Conservation (phyloP, 352 stramenopile genomes). For the Phytopythium chamaehyphon region DNA sequence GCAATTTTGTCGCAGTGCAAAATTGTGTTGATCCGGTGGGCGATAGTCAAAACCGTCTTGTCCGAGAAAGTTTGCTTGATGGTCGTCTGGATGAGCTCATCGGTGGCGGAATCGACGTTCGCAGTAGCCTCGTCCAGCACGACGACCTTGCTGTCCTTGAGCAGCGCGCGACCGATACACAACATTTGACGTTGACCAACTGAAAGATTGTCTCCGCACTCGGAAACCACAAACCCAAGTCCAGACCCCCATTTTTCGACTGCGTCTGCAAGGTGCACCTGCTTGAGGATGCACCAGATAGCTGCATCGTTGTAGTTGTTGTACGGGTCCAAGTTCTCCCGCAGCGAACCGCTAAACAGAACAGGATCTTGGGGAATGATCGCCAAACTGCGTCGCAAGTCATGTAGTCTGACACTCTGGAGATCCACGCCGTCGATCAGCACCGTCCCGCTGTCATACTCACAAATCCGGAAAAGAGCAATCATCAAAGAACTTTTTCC, state of each 20-base stretch:
- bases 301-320: slow-evolving; percentile 48
- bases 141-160: slow-evolving; percentile 89
- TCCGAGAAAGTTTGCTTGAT: slow-evolving; percentile 60
- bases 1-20: slow-evolving; percentile 27
- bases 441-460: slow-evolving; percentile 60
- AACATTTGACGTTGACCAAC: slow-evolving; percentile 94
- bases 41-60: slow-evolving; percentile 33
- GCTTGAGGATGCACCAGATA: slow-evolving; percentile 42
- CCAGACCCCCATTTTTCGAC: slow-evolving; percentile 24
- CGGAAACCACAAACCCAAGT: slow-evolving; percentile 72
- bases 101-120: slow-evolving; percentile 62
- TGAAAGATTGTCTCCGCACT: slow-evolving; percentile 91
- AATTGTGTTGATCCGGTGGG: slow-evolving; percentile 50
- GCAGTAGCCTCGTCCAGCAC: slow-evolving; percentile 96
- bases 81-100: slow-evolving; percentile 42
- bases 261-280: slow-evolving; percentile 57
- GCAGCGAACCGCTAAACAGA: slow-evolving; percentile 88
- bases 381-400: slow-evolving; percentile 44
- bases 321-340: slow-evolving; percentile 89
- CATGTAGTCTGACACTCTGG: slow-evolving; percentile 11
- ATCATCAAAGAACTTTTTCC: slow-evolving; percentile 38
- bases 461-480: slow-evolving; percentile 33
- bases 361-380: slow-evolving; percentile 94
- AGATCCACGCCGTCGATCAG: slow-evolving; percentile 86
- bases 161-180: slow-evolving; percentile 92